Evolutionary conservation across 139 green algal genomes (phyloP).

Genomic region (Tetradesmus obliquus): DNA sequence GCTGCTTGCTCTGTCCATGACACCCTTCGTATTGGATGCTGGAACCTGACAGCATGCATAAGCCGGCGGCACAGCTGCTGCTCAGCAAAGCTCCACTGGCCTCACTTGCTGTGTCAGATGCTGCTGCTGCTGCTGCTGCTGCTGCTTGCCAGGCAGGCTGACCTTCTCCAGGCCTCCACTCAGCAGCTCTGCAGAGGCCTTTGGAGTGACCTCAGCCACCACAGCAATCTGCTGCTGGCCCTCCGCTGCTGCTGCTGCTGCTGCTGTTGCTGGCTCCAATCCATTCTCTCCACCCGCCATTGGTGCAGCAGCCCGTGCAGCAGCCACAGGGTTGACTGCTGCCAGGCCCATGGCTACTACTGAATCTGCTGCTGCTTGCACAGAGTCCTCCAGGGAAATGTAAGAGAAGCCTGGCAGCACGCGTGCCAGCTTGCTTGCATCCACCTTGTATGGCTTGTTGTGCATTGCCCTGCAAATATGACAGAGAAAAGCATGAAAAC

Average conservation of each 20-base stretch:
- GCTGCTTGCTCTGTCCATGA: too few species aligned
- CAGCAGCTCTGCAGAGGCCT: neutral
- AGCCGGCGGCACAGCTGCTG: too few species aligned
- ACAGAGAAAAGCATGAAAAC: neutral
- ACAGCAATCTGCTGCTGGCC: neutral
- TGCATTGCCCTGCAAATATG: slow-evolving; percentile 23
- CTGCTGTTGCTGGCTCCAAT: neutral
- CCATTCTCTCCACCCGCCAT: neutral
- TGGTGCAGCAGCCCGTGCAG: neutral
- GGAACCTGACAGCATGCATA: too few species aligned
- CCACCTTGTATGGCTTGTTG: slow-evolving; percentile 42
- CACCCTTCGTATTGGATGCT: too few species aligned
- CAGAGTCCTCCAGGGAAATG: slow-evolving; percentile 26
- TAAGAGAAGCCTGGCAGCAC: slow-evolving; percentile 27
- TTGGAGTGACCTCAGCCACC: neutral
- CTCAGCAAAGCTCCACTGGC: neutral
- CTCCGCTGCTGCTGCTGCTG: neutral
- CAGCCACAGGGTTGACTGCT: slow-evolving; percentile 16
- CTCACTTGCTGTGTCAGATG: neutral
- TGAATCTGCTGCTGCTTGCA: slow-evolving; percentile 21
- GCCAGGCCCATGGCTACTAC: slow-evolving; percentile 34
- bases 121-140: neutral
- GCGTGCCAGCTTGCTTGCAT: neutral
- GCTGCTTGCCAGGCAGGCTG: neutral
- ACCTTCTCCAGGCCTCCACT: neutral